Base-by-base conservation (phyloP, 192 early-diverging fungal species). In the Entomortierella beljakovae region DNA sequence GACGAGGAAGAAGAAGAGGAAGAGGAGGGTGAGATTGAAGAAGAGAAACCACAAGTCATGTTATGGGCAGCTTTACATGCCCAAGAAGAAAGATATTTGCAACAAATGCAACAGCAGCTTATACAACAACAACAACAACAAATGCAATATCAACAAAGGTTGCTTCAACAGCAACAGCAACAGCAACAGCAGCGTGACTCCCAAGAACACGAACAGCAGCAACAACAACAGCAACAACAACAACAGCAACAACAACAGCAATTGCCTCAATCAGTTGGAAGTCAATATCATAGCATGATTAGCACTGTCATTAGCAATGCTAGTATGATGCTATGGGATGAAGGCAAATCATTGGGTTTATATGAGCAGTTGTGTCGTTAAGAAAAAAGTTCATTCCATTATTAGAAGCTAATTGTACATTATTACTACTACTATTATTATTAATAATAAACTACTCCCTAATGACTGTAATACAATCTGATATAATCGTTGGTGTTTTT, bases 321-420 rank as follows among this genome's bases (percentile, higher is more conserved):
- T 2, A 76, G 73, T 16, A 76, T 68, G 73, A 68, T 67, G 64
- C 73, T 76, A 34, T 76, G 73, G 73, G 73, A 76, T 26, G 73
- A 76, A 28, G 65, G 60, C 20, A 15, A 46, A 9, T 52, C 59
- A 23, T 23, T 35, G 59, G 68, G 63, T 35, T 65, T 62, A 15
- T 76, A 76, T 32, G 73, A 76, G 35, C 64, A 68, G 31, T 31
- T 76, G 13, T 76, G 73, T 32, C 73, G 73, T 42, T 76, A 59
- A 62, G 13, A 26, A 42, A 25, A 18, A 51, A 15, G 18, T n/a
- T 51, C 49, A 51, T n/a, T 6, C 6, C 5, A 25, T 51, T 22
- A 22, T 6, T 6, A 51, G 23, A n/a, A 51, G 23, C 42, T 13
- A 43, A 18, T 43, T 13, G 42, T 18, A 43, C 18, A 18, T 43